These are phyloP conservation scores for Mortierella antarctica DNA, from an alignment of 192 early-diverging fungal species.

Conservation along the genomic window DNA sequence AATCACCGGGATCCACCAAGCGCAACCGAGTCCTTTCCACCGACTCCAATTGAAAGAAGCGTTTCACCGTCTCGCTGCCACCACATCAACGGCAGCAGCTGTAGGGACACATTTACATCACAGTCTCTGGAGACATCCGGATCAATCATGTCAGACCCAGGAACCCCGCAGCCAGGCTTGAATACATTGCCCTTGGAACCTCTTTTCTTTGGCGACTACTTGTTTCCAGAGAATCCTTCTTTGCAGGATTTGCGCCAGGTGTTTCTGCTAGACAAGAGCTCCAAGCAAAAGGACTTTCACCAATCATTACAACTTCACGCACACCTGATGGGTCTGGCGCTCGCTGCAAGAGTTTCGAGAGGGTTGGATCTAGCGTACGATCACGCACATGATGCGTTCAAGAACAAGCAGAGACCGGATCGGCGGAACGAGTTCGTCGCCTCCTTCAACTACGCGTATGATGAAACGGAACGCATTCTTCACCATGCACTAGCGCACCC, in stretches of 20 bases:
- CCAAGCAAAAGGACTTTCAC: slow-evolving; percentile 50
- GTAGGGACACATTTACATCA: too few species aligned
- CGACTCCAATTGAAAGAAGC: too few species aligned
- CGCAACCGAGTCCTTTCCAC: too few species aligned
- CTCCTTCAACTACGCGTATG: slow-evolving; percentile 45
- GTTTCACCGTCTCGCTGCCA: too few species aligned
- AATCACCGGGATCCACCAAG: too few species aligned
- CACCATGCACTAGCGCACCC: slow-evolving; percentile 41
- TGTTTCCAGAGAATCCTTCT: slow-evolving; percentile 43
- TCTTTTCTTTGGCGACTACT: slow-evolving; percentile 44
- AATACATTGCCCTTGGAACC: not conserved
- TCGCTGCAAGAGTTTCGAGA: slow-evolving; percentile 35
- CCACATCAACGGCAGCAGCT: too few species aligned
- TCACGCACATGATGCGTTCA: slow-evolving; percentile 52
- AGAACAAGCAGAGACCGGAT: slow-evolving; percentile 49
- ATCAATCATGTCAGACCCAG: too few species aligned
- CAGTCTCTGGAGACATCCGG: too few species aligned
- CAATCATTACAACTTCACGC: slow-evolving; percentile 52
- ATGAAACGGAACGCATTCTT: slow-evolving; percentile 48
- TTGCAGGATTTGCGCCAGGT: slow-evolving; percentile 39
- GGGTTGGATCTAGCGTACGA: slow-evolving; percentile 47
- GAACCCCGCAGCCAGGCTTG: not conserved
- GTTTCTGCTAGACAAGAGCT: slow-evolving; percentile 49
- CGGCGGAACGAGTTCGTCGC: slow-evolving; percentile 46
- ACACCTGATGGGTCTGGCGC: slow-evolving; percentile 43